Base-by-base conservation (phyloP, 2,329 filamentous ascomycete genomes). In the Aspergillus felis region DNA sequence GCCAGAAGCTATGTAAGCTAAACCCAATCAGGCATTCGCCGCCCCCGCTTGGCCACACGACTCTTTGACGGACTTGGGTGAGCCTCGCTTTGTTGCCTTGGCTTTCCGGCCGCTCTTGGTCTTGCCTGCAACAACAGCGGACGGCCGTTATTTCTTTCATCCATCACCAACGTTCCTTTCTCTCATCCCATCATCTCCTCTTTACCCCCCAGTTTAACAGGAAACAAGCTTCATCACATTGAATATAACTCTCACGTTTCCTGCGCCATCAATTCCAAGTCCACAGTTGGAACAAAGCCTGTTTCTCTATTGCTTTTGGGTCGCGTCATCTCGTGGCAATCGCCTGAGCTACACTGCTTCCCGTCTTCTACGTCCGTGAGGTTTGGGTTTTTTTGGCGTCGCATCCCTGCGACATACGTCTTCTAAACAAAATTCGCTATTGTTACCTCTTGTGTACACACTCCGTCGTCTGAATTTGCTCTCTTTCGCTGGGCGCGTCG, bases 251-350 rank as follows among this genome's bases (percentile, higher is more conserved):
- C 22, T 3, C 12, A 17, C 44, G 1, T 14, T 3, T 25, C 14
- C 22, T 47, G 12, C 22, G 24, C 12, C 24, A 17, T 25, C 22
- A 24, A 47, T 24, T 24, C 10, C 44, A 25, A 25, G 44, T 47
- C 24, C 22, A 14, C 3, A 22, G 20, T 46, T 46, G 42, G 42
- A 12, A 46, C 42, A 12, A 12, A 46, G 8, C 42, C 20, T 47
- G 44, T 47, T 47, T 47, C 44, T 47, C 4, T 47, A n/a, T 47
- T 47, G 44, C 44, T 47, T 47, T 7, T 47, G 44, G 20, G 41
- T 54, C 51, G 51, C 51, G 51, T 54, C 51, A 54, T 54, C 42
- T 48, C 51, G 51, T 54, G 51, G 51, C 51, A 44, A 54, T 47
- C 27, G 51, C 24, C 29, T 25, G 25, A 47, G 25, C 51, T 29